Evolutionary conservation across 1,139 yeast genomes (phyloP), one percentile per base, ranked within the genome.

Genomic region (Geotrichum aggregatum): DNA sequence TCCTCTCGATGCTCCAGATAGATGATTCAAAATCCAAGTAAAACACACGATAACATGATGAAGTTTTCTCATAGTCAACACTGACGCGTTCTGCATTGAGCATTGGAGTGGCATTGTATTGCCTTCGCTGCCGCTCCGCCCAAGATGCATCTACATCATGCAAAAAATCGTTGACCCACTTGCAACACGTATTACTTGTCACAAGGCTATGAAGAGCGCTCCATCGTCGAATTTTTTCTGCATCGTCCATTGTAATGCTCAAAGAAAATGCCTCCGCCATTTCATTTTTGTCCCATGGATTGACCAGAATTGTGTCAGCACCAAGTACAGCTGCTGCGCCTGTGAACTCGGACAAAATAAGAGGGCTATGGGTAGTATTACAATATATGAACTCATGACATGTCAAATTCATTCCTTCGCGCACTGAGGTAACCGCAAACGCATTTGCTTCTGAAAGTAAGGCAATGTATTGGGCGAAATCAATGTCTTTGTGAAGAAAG

Each of bases 341-440:
- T 0, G 97, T 89, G 62, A 94, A 92, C 67, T 92, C 98, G 39
- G 96, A 86, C 55, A 92, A 70, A 54, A 92, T 77, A 59, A 92
- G 76, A 0, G 98, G 96, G 0, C 96, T 85, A 59, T 85, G 82
- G 58, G 79, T 78, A 28, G 76, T 73, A 2, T 95, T 80, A 24
- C 96, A 88, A 52, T 83, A 84, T 34, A 89, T 79, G 66, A 85
- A 94, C 66, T 92, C 98, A 65, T 94, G 98, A 62, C 97, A 89
- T 0, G 98, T 89, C 65, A 92, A 74, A 64, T 92, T 92, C 86
- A 92, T 86, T 18, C 98, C 98, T 68, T 94, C 99, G 66, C 98
- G 81, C 76, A 92, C 79, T 1, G 96, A 85, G 3, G 95, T 83
- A 2, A 92, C 96, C 35, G 87, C 82, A 66, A 92, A 92, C 1